Conservation (phyloP, 148 eudicot genomes). For the Silene conica region DNA sequence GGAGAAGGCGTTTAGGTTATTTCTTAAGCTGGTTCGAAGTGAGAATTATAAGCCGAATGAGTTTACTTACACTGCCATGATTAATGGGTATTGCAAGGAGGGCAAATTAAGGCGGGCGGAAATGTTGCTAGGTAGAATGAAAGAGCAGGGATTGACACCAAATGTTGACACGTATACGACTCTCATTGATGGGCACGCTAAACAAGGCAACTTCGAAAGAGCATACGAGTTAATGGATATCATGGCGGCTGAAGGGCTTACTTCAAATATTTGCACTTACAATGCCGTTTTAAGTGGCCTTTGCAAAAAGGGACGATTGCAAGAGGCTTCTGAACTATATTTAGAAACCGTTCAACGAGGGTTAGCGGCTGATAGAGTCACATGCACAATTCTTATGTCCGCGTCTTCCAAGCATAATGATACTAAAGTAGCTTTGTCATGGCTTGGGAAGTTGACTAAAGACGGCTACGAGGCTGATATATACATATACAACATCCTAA, state of each 20-base stretch:
- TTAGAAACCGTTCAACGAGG: slow-evolving; percentile 33
- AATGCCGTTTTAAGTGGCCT: slow-evolving; percentile 65
- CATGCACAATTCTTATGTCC: slow-evolving; percentile 73
- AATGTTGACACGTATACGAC: slow-evolving; percentile 71
- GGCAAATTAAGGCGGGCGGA: slow-evolving; percentile 74
- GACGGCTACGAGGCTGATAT: slow-evolving; percentile 61
- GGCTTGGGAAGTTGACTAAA: slow-evolving; percentile 58
- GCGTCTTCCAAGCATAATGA: slow-evolving; percentile 55
- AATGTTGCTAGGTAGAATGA: slow-evolving; percentile 71
- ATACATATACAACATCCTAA: slow-evolving; percentile 57
- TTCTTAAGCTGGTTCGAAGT: slow-evolving; percentile 86
- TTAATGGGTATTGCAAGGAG: slow-evolving; percentile 81
- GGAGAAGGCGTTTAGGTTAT: slow-evolving; percentile 90
- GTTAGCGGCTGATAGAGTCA: slow-evolving; percentile 62
- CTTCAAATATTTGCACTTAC: slow-evolving; percentile 62
- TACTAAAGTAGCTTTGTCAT: slow-evolving; percentile 33
- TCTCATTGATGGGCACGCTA: slow-evolving; percentile 68
- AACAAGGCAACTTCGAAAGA: slow-evolving; percentile 62
- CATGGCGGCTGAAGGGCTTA: slow-evolving; percentile 42
- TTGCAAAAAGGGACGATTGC: slow-evolving; percentile 58
- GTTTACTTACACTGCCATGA: slow-evolving; percentile 83
- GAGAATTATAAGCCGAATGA: slow-evolving; percentile 85
- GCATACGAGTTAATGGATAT: slow-evolving; percentile 61
- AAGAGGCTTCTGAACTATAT: slow-evolving; percentile 57
- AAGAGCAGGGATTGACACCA: slow-evolving; percentile 72